A percentile compares a stretch with the other conserved stretches of the same genome.
Evolutionary conservation across 176 grass and related monocot genomes (phyloP).

Genomic region (Dactylis glomerata): DNA sequence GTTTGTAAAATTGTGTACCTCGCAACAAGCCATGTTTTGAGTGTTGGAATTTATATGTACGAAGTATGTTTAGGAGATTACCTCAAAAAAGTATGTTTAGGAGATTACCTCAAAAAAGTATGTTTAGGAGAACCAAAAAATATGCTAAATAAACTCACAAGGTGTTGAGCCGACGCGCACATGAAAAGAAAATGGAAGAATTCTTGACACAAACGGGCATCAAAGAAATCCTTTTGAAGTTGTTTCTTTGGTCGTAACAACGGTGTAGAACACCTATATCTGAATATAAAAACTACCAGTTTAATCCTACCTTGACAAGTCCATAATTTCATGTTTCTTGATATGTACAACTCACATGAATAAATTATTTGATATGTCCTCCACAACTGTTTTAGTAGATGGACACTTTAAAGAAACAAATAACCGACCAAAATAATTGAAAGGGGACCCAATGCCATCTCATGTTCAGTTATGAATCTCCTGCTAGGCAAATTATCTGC

Average conservation of each 20-base stretch:
- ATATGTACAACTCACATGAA: not conserved
- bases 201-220: not conserved
- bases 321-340: not conserved
- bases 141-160: not conserved
- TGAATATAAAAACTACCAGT: not conserved
- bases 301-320: not conserved
- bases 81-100: not conserved
- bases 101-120: too few relatives aligned
- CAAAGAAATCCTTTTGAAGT: not conserved
- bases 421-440: constrained; percentile 2
- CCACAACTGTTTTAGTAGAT: not conserved
- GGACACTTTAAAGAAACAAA: not conserved
- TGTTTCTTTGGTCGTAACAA: not conserved
- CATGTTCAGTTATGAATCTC: constrained; percentile 10
- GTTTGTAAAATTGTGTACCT: not conserved
- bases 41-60: not conserved
- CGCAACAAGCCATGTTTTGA: not conserved
- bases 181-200: not conserved
- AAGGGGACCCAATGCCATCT: not conserved
- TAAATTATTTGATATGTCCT: not conserved
- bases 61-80: not conserved
- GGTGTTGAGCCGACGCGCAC: not conserved
- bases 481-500: not conserved
- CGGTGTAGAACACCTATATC: not conserved
- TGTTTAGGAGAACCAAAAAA: not conserved